These are phyloP conservation scores for Candida nonsorbophila DNA, from an alignment of 805 yeast genomes.

Conservation along the genomic window DNA sequence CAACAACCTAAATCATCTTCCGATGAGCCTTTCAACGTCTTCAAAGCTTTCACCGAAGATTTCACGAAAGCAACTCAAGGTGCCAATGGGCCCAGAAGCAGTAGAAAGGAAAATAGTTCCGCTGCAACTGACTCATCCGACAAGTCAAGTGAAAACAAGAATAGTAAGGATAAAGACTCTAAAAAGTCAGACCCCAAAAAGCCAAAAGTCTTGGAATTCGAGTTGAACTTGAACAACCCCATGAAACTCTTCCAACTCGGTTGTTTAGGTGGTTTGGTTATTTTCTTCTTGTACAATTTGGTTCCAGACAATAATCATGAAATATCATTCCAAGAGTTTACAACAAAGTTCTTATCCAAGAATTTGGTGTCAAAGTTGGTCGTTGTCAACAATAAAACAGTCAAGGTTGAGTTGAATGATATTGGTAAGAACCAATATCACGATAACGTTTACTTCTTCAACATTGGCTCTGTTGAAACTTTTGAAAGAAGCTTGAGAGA, in stretches of 20 bases:
- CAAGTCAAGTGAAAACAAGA: no score
- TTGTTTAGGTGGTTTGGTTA: slow-evolving; percentile 21
- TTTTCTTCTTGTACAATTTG: slow-evolving; percentile 16
- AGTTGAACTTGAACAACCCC: slow-evolving; percentile 14
- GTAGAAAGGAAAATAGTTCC: no score
- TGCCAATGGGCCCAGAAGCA: no score
- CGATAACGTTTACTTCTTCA: slow-evolving; percentile 45
- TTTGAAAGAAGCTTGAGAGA: slow-evolving; percentile 77
- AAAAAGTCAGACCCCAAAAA: no score
- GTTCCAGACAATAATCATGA: slow-evolving; percentile 32
- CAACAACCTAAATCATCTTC: slow-evolving; percentile 14
- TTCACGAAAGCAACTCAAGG: no score
- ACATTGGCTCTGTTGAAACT: slow-evolving; percentile 82
- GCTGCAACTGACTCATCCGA: no score
- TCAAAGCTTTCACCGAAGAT: no score
- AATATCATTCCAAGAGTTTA: slow-evolving; percentile 89
- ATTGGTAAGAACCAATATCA: slow-evolving; percentile 49
- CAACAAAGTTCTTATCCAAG: slow-evolving; percentile 65
- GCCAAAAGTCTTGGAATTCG: slow-evolving; percentile 3
- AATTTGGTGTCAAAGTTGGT: slow-evolving; percentile 69
- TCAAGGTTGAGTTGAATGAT: slow-evolving; percentile 63
- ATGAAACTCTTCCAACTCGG: slow-evolving; percentile 26
- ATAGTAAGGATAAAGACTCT: slow-evolving; percentile 11
- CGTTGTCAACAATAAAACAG: slow-evolving; percentile 74
- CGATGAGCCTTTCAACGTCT: no score